These are phyloP conservation scores for Metarhizium rileyi DNA, from an alignment of 2,329 filamentous ascomycete genomes.

Conservation along the genomic window DNA sequence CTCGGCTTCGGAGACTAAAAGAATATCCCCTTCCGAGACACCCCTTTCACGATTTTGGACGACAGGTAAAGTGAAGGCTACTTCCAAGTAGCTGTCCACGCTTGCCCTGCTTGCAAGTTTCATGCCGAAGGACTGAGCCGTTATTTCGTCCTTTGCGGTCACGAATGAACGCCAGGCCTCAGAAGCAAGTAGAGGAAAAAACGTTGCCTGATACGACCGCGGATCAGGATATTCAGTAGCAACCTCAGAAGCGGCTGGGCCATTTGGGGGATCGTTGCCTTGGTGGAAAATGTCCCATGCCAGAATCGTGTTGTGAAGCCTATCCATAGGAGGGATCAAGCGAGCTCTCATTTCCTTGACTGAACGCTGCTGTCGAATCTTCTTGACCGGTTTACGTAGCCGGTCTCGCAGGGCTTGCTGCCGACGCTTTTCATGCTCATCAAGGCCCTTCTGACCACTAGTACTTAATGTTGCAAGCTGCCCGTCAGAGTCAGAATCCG, in stretches of 20 bases:
- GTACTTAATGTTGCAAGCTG: conserved; percentile 38
- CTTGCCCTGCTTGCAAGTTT: conserved; percentile 81
- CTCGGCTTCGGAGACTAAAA: conserved; percentile 68
- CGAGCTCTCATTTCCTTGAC: conserved; percentile 91
- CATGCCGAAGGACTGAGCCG: conserved; percentile 71
- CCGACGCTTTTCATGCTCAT: conserved; percentile 36
- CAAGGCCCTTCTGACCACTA: conserved; percentile 37
- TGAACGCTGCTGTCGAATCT: conserved; percentile 68
- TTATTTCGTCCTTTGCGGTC: conserved; percentile 78
- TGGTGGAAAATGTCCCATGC: conserved; percentile 92
- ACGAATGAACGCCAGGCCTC: conserved; percentile 96
- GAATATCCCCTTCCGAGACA: conserved; percentile 76
- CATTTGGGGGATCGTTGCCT: conserved; percentile 75
- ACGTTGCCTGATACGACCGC: conserved; percentile 74
- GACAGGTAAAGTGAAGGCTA: conserved; percentile 72
- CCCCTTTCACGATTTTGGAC: conserved; percentile 60
- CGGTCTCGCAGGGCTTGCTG: conserved; percentile 41
- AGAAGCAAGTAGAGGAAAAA: conserved; percentile 79
- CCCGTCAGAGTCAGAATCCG: conserved; percentile 42
- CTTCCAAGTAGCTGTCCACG: conserved; percentile 87
- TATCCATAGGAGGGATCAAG: conserved; percentile 78
- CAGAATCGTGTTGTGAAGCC: conserved; percentile 76
- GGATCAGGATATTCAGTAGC: conserved; percentile 69
- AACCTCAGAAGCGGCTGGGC: conserved; percentile 64
- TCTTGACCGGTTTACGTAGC: conserved; percentile 68